phyloP scores from a whole-genome alignment of 2,329 filamentous ascomycete genomes.

The Lachnellula subtilissima region DNA sequence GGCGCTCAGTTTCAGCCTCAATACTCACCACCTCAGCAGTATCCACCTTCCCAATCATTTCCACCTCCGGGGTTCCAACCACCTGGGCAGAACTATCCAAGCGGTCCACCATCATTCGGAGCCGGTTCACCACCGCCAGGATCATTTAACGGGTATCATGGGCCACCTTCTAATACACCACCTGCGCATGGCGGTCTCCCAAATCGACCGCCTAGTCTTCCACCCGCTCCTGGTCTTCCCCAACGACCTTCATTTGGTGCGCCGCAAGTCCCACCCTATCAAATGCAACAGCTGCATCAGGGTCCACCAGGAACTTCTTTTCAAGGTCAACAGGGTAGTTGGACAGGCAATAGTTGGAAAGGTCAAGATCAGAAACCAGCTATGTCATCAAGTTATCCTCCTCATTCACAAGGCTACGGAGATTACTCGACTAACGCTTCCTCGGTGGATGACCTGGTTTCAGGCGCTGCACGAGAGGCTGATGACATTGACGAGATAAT shows the following conservation, averaged over 20 bases:
- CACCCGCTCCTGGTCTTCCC: constrained; percentile 52
- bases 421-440: constrained; percentile 36
- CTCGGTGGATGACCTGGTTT: constrained; percentile 44
- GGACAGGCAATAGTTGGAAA: constrained; percentile 34
- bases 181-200: constrained; percentile 37
- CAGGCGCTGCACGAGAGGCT: constrained; percentile 41
- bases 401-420: constrained; percentile 32
- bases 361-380: constrained; percentile 34
- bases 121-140: constrained; percentile 35
- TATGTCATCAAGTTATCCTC: constrained; percentile 35
- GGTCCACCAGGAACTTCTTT: constrained; percentile 34
- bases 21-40: constrained; percentile 30
- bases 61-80: constrained; percentile 29
- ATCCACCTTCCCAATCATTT: constrained; percentile 29
- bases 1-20: constrained; percentile 30
- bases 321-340: constrained; percentile 27
- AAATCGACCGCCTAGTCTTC: constrained; percentile 48
- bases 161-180: constrained; percentile 37
- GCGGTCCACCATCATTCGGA: constrained; percentile 34
- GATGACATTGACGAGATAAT: constrained; percentile 64
- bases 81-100: constrained; percentile 24
- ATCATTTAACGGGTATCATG: constrained; percentile 39
- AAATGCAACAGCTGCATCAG: constrained; percentile 52
- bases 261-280: constrained; percentile 43
- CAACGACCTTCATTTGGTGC: constrained; percentile 55